A percentile compares a stretch with the other conserved stretches of the same genome.
These are phyloP conservation scores for Penicillium antarcticum DNA, from an alignment of 495 filamentous ascomycete genomes.

Conservation along the genomic window DNA sequence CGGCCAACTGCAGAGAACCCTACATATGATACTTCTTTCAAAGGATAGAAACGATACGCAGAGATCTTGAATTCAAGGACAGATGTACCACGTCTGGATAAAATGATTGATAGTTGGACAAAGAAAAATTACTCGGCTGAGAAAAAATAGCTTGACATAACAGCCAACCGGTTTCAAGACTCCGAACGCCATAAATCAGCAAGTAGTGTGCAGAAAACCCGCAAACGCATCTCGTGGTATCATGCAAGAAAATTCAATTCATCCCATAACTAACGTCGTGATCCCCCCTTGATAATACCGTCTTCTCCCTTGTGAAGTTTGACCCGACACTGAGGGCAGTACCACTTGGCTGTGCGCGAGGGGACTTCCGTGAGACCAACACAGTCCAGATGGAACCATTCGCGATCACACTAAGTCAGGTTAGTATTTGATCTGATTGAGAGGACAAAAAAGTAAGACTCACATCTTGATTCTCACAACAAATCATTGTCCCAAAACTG, in stretches of 20 bases:
- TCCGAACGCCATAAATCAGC: too few species aligned
- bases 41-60: background rate
- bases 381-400: constrained; percentile 95
- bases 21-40: too few species aligned
- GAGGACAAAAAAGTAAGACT: constrained; percentile 36
- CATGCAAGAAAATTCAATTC: constrained; percentile 18
- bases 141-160: background rate
- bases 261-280: constrained; percentile 28
- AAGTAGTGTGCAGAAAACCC: too few species aligned
- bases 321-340: constrained; percentile 81
- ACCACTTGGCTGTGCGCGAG: constrained; percentile 83
- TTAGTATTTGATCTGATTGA: constrained; percentile 14
- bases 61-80: background rate
- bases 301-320: constrained; percentile 54
- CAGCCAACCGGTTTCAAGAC: too few species aligned
- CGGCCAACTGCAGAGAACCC: too few species aligned
- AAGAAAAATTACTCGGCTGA: background rate
- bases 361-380: constrained; percentile 75
- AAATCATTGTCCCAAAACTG: constrained; percentile 92
- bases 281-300: constrained; percentile 36
- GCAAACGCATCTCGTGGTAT: constrained; percentile 27
- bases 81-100: too few species aligned
- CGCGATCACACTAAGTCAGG: constrained; percentile 55
- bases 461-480: constrained; percentile 88
- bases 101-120: background rate